phyloP scores from a whole-genome alignment of 495 filamentous ascomycete species.

The Penicillium atrosanguineum region DNA sequence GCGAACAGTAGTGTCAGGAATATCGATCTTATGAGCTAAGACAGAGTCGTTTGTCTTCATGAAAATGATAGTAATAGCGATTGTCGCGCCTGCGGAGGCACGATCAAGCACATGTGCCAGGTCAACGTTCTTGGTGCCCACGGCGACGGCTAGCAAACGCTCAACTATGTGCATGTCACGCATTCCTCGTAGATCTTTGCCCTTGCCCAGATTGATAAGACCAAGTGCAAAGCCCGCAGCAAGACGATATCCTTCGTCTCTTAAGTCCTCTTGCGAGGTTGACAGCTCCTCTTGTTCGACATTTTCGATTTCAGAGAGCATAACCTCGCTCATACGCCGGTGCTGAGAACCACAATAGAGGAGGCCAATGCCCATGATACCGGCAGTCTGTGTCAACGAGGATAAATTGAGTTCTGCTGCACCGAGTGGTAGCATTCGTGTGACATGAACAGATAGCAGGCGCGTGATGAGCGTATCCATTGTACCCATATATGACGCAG shows the following conservation, averaged over 20 bases:
- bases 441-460: constrained; percentile 96
- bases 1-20: constrained; percentile 82
- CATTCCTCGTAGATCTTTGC: constrained; percentile 80
- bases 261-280: constrained; percentile 62
- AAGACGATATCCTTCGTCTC: constrained; percentile 91
- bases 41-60: constrained; percentile 92
- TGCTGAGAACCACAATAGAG: constrained; percentile 95
- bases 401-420: constrained; percentile 93
- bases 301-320: constrained; percentile 95
- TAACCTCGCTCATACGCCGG: constrained; percentile 96
- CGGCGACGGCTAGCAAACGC: constrained; percentile 77
- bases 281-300: constrained; percentile 69
- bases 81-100: constrained; percentile 83
- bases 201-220: constrained; percentile 91
- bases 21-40: constrained; percentile 89
- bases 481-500: constrained; percentile 89
- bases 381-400: constrained; percentile 90
- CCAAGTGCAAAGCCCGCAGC: constrained; percentile 93
- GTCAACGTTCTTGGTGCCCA: constrained; percentile 81
- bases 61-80: constrained; percentile 90
- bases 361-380: constrained; percentile 95
- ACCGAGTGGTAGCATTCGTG: constrained; percentile 84
- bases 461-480: constrained; percentile 95
- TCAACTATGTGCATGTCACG: constrained; percentile 94
- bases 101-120: constrained; percentile 89